Evolutionary conservation across 2,329 filamentous ascomycete genomes (phyloP).

Genomic region (Penicillium aurantiogriseum): DNA sequence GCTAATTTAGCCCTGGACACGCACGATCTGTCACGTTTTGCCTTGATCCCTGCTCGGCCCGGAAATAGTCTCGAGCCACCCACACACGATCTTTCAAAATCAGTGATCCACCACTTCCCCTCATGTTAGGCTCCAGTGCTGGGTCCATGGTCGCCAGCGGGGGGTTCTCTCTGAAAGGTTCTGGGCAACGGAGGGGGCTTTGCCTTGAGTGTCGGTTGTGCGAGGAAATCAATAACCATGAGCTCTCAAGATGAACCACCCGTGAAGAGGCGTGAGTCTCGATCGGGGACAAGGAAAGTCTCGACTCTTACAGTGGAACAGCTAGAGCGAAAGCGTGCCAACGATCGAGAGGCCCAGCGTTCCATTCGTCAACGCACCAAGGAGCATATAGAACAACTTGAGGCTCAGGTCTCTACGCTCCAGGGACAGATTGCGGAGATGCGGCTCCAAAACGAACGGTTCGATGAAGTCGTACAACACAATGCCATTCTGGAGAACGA

Average conservation of each 20-base stretch:
- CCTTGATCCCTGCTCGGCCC: constrained; percentile 14
- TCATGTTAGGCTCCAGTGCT: constrained; percentile 13
- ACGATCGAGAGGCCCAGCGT: constrained; percentile 60
- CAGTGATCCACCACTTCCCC: constrained; percentile 5
- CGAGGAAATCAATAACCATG: constrained; percentile 10
- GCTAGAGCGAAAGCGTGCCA: constrained; percentile 59
- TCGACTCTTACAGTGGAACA: constrained; percentile 58
- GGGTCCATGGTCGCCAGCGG: constrained; percentile 16
- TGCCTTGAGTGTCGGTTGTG: neutral
- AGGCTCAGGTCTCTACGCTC: constrained; percentile 40
- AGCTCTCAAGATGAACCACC: constrained; percentile 27
- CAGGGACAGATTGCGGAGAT: constrained; percentile 48
- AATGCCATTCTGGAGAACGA: constrained; percentile 57
- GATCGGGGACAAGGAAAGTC: constrained; percentile 58
- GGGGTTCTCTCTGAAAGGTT: constrained; percentile 7
- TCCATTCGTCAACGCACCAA: constrained; percentile 60
- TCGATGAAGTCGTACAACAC: constrained; percentile 52
- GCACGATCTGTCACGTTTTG: constrained; percentile 7
- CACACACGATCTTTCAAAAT: constrained; percentile 6
- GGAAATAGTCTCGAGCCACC: constrained; percentile 13
- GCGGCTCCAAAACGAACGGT: constrained; percentile 50
- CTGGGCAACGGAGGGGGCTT: constrained; percentile 9
- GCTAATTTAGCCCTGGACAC: constrained; percentile 1
- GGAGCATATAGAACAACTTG: constrained; percentile 59
- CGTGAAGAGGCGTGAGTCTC: constrained; percentile 44